Base-by-base conservation (phyloP, 495 filamentous ascomycete genomes). In the Gamarada debralockiae region DNA sequence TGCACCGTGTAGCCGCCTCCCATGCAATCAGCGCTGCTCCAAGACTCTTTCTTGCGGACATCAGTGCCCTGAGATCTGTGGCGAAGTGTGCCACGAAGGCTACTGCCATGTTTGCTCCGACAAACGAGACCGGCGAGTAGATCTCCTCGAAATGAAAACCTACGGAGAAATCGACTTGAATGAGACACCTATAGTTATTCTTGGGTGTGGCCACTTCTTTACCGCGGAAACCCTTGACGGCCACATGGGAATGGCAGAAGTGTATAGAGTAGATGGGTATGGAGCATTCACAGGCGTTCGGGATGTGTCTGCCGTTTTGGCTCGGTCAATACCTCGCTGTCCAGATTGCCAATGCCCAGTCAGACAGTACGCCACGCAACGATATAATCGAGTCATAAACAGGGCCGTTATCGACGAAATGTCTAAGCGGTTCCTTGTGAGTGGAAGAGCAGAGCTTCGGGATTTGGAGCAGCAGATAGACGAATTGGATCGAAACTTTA, bases 141-240 rank as follows among this genome's bases (percentile, higher is more conserved):
- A 88, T 50, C 71, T 74, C 31, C 68, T 85, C 25, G 62, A 71
- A 56, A 52, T 70, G 4, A 65, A 69, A 20, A 53, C 67, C 1
- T 89, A 84, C 56, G 58, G 55, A 0, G 81, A 86, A 3, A 69
- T 82, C 33, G 64, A 89, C 55, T 56, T 87, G 2, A 65, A 85
- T 33, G 65, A 71, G 15, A 70, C 76, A 3, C 86, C 86, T 3
- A 74, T 76, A 48, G 73, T 90, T 12, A 72, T 90, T 27, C 79
- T 79, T 0, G 58, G 64, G 12, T 91, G 87, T 64, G 82, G 84
- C 0, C 86, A 92, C 55, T 73, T 87, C 48, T 65, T 87, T 41
- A 84, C 78, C 0, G 56, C 79, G 1, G 65, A 73, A 22, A 82
- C 69, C 3, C 72, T 91, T 68, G 87, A 92, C 58, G 78, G 74